A percentile compares a stretch with the other conserved stretches of the same genome.
These are phyloP conservation scores for Camelina neglecta DNA, from an alignment of 345 rosid genomes.

Conservation along the genomic window DNA sequence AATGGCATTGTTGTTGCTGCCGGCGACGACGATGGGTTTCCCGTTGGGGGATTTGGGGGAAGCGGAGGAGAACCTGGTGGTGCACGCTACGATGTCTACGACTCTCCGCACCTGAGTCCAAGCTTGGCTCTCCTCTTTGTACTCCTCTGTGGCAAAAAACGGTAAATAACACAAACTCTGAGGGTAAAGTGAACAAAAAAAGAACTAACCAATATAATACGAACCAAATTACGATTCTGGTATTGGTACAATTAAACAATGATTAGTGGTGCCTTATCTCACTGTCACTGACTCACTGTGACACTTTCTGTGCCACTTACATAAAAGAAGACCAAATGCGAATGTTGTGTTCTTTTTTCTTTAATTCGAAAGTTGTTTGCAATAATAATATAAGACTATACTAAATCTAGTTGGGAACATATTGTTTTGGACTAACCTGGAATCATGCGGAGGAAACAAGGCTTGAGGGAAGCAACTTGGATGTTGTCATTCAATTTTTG, in stretches of 20 bases:
- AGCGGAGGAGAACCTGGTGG: conserved; percentile 61
- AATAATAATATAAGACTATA: background rate
- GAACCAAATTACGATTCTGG: background rate
- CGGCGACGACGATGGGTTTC: conserved; percentile 24
- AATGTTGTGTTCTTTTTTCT: background rate
- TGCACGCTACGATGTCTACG: conserved; percentile 88
- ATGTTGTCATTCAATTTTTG: conserved; percentile 65
- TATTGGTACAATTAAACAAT: conserved; percentile 11
- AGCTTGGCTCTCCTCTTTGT: conserved; percentile 65
- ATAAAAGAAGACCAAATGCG: background rate
- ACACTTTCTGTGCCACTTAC: background rate
- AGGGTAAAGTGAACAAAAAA: background rate
- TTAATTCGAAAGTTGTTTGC: background rate
- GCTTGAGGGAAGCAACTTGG: conserved; percentile 79
- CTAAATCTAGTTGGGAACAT: background rate
- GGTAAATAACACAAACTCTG: conserved; percentile 14
- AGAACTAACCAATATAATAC: no score
- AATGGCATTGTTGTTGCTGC: conserved; percentile 21
- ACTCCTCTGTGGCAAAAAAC: conserved; percentile 69
- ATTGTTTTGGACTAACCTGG: conserved; percentile 47
- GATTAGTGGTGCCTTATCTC: conserved; percentile 25
- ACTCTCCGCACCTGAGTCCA: conserved; percentile 76
- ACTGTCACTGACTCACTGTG: background rate
- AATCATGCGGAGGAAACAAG: conserved; percentile 69
- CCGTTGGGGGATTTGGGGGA: conserved; percentile 43